These are phyloP conservation scores for Batkoa obscura DNA, from an alignment of 371 early-diverging fungal genomes.

Conservation along the genomic window DNA sequence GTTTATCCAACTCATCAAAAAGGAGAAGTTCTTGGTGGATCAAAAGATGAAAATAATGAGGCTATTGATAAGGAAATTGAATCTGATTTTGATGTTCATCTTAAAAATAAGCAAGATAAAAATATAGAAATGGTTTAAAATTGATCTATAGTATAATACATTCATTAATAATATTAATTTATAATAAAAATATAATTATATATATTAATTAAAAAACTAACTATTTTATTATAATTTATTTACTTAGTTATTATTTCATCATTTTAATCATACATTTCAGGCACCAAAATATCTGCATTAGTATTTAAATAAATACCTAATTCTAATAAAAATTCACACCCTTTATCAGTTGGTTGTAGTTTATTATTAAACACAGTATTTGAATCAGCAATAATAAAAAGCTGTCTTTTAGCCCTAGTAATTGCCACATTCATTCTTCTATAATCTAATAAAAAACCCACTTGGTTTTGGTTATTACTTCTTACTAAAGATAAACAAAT, in stretches of 20 bases:
- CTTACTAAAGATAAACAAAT: slow-evolving; percentile 72
- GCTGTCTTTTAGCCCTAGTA: slow-evolving; percentile 75
- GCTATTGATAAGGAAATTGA: too few relatives aligned
- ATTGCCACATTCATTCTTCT: slow-evolving; percentile 83
- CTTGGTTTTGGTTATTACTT: slow-evolving; percentile 54
- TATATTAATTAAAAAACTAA: too few relatives aligned
- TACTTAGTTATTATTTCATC: too few relatives aligned
- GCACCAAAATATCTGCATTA: neutral
- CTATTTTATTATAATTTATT: too few relatives aligned
- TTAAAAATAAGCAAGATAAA: too few relatives aligned
- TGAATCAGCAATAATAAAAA: slow-evolving; percentile 72
- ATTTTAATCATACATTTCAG: neutral
- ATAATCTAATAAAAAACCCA: slow-evolving; percentile 79
- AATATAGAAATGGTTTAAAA: too few relatives aligned
- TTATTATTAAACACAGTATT: slow-evolving; percentile 20
- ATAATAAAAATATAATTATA: too few relatives aligned
- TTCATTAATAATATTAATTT: too few relatives aligned
- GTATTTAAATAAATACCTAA: slow-evolving; percentile 4
- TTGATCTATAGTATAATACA: too few relatives aligned
- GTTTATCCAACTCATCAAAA: slow-evolving; percentile 18
- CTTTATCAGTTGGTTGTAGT: neutral
- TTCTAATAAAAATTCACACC: neutral
- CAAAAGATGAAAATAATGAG: too few relatives aligned
- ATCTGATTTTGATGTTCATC: too few relatives aligned
- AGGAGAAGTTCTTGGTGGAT: too few relatives aligned